Evolutionary conservation across 257 asterid genomes (phyloP), one percentile per base, ranked within the genome.

Genomic region (Salvia rosmarinus): DNA sequence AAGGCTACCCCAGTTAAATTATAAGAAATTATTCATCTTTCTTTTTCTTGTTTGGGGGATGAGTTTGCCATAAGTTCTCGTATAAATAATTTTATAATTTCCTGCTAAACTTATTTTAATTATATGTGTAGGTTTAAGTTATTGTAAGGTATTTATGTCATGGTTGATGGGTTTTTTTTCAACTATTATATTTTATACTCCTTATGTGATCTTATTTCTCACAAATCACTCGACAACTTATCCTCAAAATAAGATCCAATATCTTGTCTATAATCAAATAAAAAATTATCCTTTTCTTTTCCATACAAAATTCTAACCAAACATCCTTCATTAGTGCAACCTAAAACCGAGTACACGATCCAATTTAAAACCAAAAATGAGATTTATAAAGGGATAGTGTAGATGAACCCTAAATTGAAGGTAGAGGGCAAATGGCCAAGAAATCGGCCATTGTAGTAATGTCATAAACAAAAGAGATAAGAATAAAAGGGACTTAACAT

Each of bases 401-500:
- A 10, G 20, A 23, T 40, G 34, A 21, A 20, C 13, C 68, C 68
- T 32, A 11, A 46, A 44, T 44, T 12, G 34, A 43, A 19, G 5
- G 2, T 6, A 6, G n/a, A 50, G 13, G 34, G 39, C 35, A 42
- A 59, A 68, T 73, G 66, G 75, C 75, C 76, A 77, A 68, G 8
- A 64, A 73, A 62, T 35, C 25, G 64, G 55, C 54, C 71, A 21
- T 59, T 43, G 35, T 17, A 25, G 46, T 57, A 51, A 54, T 71
- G 76, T 34, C 46, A 66, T 71, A 4, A 52, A 55, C 32, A 6
- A 56, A 42, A 30, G 58, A 55, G 81, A 75, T 64, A 72, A 68
- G 70, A 56, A 54, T 54, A 79, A 84, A 19, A 80, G 74, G 42
- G 85, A 82, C 82, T 64, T 59, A 46, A 67, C 78, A 76, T 59